Evolutionary conservation across 2,329 filamentous ascomycete species (phyloP).

Genomic region (Calonectria hawksworthii): DNA sequence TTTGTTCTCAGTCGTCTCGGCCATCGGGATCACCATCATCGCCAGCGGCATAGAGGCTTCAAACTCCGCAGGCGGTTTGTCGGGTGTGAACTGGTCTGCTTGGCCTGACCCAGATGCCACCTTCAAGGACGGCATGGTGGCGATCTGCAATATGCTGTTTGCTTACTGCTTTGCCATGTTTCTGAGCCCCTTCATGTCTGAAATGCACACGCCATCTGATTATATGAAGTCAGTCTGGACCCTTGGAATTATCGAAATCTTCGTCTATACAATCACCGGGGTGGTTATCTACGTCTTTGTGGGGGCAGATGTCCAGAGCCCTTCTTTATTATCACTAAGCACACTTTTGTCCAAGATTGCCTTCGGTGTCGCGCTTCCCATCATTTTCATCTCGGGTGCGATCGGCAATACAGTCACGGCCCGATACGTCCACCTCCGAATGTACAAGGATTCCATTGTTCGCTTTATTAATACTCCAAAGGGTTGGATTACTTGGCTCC

Average conservation of each 20-base stretch:
- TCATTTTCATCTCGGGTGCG: conserved; percentile 77
- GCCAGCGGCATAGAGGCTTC: conserved; percentile 63
- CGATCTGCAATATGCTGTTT: conserved; percentile 74
- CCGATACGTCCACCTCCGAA: conserved; percentile 52
- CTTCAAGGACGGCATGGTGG: conserved; percentile 66
- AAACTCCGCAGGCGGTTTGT: background rate
- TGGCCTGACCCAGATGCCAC: conserved; percentile 55
- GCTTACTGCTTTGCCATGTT: conserved; percentile 68
- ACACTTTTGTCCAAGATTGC: conserved; percentile 70
- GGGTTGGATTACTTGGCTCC: conserved; percentile 66
- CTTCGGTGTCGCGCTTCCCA: conserved; percentile 75
- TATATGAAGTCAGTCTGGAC: conserved; percentile 65
- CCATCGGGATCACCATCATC: conserved; percentile 74
- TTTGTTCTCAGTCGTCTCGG: conserved; percentile 53
- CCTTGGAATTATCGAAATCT: conserved; percentile 69
- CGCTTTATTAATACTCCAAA: conserved; percentile 34
- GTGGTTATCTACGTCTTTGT: conserved; percentile 76
- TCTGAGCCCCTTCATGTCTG: conserved; percentile 59
- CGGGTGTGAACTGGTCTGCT: conserved; percentile 47
- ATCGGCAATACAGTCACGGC: conserved; percentile 65
- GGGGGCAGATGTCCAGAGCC: conserved; percentile 70
- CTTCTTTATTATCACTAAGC: conserved; percentile 73
- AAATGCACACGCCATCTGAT: conserved; percentile 58
- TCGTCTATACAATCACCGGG: conserved; percentile 73
- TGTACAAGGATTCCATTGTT: conserved; percentile 35